These are phyloP conservation scores for Amniculicola lignicola DNA, from an alignment of 495 filamentous ascomycete genomes.

Conservation along the genomic window DNA sequence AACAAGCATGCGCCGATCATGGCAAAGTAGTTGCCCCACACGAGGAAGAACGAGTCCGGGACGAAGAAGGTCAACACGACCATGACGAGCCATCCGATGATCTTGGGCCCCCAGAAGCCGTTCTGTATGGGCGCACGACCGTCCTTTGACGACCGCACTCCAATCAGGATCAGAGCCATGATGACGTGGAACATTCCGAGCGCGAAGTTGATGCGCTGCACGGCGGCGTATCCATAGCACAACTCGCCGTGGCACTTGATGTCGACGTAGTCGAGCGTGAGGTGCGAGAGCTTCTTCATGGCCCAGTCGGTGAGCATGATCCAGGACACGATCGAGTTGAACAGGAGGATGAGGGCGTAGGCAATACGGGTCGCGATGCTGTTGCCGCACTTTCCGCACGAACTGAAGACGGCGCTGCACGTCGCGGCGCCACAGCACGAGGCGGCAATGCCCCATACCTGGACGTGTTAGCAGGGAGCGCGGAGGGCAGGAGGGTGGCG, in stretches of 20 bases:
- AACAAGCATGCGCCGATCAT: constrained; percentile 88
- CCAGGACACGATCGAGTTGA: constrained; percentile 97
- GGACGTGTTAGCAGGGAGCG: constrained; percentile 33
- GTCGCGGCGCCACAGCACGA: constrained; percentile 96
- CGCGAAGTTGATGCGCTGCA: constrained; percentile 96
- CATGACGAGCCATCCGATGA: constrained; percentile 79
- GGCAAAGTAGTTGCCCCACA: constrained; percentile 93
- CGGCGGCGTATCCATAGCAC: constrained; percentile 93
- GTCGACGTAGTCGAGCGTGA: constrained; percentile 92
- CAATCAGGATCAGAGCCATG: constrained; percentile 77
- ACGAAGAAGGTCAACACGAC: constrained; percentile 93
- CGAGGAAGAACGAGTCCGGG: constrained; percentile 89
- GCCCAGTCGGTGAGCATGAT: constrained; percentile 99
- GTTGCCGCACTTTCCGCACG: constrained; percentile 94
- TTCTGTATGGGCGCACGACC: constrained; percentile 88
- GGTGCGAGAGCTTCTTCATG: constrained; percentile 84
- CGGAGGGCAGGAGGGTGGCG: constrained; percentile 34
- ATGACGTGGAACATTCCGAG: constrained; percentile 90
- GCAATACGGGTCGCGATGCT: constrained; percentile 96
- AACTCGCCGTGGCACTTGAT: constrained; percentile 86
- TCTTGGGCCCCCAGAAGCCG: constrained; percentile 86
- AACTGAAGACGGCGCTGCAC: constrained; percentile 88
- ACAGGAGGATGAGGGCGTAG: constrained; percentile 90
- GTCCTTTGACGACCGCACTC: constrained; percentile 82
- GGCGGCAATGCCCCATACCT: constrained; percentile 72